Evolutionary conservation across 169 alveolate genomes (phyloP), one percentile per base, ranked within the genome.

Genomic region (Plasmodium yoelii): DNA sequence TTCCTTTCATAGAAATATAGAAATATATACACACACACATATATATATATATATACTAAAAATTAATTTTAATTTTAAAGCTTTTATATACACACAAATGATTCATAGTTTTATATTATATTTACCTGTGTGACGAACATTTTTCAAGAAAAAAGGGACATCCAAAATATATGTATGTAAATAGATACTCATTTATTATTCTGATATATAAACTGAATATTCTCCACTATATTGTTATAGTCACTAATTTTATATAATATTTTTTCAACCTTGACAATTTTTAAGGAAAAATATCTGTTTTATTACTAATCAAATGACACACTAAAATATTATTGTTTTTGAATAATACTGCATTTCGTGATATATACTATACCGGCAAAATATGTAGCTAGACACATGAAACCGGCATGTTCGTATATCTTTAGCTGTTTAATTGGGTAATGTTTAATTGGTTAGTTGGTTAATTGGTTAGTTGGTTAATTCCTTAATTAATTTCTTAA

Each of bases 101-200:
- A 46, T 5, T 67, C 47, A 46, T n/a, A 67, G 42, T 5, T 15
- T 72, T 51, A 10, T 19, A n/a, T 18, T 19, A n/a, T 18, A 56
- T 55, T 75, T 69, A 82, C 90, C 90, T 42, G 90, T 82, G 61
- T 82, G 90, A 3, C 90, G 90, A 67, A 82, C 90, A 82, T 82
- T 82, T 82, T 82, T 82, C 84, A 82, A 69, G 68, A 82, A 82
- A 67, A 82, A 82, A 49, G 90, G 90, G 57, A 82, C 90, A 49
- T 82, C 71, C 39, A 82, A 61, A 64, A 82, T 67, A 70, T 82
- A 82, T 7, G 90, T 82, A 60, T 82, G 90, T 18, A 82, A 60
- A 42, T 42, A 68, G 71, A 82, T 67, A 82, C 56, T 68, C 90
- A 82, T 82, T 82, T 82, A 75, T 75, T 63, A 42, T 19, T 44